Percentiles rank a stretch among this genome's conserved stretches.
phyloP scores from a whole-genome alignment of 257 asterid genomes.

The Ilex aquifolium region DNA sequence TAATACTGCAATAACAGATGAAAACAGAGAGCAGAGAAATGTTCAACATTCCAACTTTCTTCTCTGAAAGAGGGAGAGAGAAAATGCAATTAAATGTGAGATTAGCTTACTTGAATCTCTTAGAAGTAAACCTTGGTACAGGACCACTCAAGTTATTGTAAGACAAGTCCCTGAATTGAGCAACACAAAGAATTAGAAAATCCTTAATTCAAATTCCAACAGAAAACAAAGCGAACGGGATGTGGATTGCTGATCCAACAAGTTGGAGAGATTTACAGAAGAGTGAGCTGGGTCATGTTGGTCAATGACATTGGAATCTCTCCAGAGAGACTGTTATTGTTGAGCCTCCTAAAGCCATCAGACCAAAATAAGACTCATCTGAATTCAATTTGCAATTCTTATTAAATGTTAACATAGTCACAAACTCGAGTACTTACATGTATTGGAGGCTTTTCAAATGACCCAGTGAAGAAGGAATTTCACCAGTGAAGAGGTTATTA shows the following conservation, averaged over 20 bases:
- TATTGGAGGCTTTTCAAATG: slow-evolving; percentile 59
- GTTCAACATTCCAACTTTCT: slow-evolving; percentile 9
- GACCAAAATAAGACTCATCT: background rate
- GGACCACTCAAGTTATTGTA: slow-evolving; percentile 94
- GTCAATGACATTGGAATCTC: slow-evolving; percentile 69
- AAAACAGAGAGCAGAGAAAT: background rate
- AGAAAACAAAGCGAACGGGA: background rate
- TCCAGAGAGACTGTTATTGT: slow-evolving; percentile 76
- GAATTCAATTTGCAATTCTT: background rate
- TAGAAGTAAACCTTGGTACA: slow-evolving; percentile 66
- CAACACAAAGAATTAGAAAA: slow-evolving; percentile 5
- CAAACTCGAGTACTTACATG: slow-evolving; percentile 45
- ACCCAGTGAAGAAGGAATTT: slow-evolving; percentile 63
- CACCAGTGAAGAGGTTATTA: slow-evolving; percentile 55
- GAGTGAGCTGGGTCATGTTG: slow-evolving; percentile 71
- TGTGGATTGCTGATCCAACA: slow-evolving; percentile 1
- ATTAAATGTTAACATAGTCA: background rate
- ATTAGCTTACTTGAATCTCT: slow-evolving; percentile 69
- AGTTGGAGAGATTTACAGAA: slow-evolving; percentile 46
- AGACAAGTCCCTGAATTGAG: slow-evolving; percentile 72
- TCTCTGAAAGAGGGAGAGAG: background rate
- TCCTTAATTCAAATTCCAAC: background rate
- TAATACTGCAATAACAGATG: slow-evolving; percentile 37
- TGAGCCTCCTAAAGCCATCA: slow-evolving; percentile 64
- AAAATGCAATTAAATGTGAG: background rate